Evolutionary conservation across 805 yeast species (phyloP).

Genomic region (Metschnikowia koreensis): DNA sequence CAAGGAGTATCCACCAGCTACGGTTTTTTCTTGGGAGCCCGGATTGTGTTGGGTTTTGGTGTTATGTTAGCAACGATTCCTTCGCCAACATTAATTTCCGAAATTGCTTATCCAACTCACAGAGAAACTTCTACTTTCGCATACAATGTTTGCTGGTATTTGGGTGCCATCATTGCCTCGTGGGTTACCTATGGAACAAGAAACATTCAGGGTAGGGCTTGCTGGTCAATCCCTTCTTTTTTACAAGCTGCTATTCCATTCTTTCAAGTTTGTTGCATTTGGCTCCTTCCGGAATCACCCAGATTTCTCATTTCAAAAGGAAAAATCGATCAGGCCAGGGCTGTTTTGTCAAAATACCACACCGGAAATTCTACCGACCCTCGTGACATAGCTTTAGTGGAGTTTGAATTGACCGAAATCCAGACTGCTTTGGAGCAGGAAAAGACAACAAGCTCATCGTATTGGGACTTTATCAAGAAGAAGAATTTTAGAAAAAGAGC

Average conservation of each 20-base stretch:
- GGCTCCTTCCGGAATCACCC: slow-evolving; percentile 49
- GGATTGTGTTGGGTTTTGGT: slow-evolving; percentile 52
- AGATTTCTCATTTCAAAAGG: slow-evolving; percentile 44
- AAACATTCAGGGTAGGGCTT: slow-evolving; percentile 19
- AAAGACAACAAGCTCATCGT: slow-evolving; percentile 31
- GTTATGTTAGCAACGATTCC: slow-evolving; percentile 40
- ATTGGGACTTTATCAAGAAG: slow-evolving; percentile 38
- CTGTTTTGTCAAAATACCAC: slow-evolving; percentile 39
- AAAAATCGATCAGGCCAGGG: slow-evolving; percentile 42
- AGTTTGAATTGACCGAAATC: slow-evolving; percentile 25
- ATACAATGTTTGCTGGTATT: slow-evolving; percentile 51
- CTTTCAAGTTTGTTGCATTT: slow-evolving; percentile 28
- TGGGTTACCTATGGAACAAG: slow-evolving; percentile 51
- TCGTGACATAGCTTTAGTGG: slow-evolving; percentile 17
- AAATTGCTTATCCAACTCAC: slow-evolving; percentile 46
- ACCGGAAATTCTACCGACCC: slow-evolving; percentile 36
- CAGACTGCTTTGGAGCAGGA: slow-evolving; percentile 37
- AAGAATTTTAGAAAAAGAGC: slow-evolving; percentile 43
- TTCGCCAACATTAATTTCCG: slow-evolving; percentile 51
- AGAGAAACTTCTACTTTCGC: slow-evolving; percentile 35
- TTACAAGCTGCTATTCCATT: slow-evolving; percentile 50
- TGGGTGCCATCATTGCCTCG: slow-evolving; percentile 54
- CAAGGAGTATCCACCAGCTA: slow-evolving; percentile 38
- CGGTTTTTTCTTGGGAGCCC: slow-evolving; percentile 38
- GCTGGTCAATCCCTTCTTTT: slow-evolving; percentile 57